phyloP scores from a whole-genome alignment of 805 yeast genomes.

The Saccharomyces paradoxus region DNA sequence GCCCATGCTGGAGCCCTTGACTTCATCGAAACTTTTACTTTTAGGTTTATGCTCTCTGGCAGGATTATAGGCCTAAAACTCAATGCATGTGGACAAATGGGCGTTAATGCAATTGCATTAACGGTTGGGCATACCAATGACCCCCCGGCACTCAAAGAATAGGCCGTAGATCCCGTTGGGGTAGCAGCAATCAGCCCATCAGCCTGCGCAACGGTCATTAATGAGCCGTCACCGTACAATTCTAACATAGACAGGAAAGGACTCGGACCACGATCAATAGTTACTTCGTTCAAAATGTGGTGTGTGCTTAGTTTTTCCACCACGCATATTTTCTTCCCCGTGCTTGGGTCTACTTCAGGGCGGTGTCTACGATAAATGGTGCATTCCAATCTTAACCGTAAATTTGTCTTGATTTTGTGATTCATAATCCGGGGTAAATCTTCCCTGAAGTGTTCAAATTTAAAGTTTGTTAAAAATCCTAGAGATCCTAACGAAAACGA shows the following conservation, averaged over 20 bases:
- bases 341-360: conserved; percentile 32
- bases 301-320: conserved; percentile 41
- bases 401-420: conserved; percentile 65
- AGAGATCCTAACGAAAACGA: conserved; percentile 84
- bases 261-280: conserved; percentile 88
- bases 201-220: conserved; percentile 85
- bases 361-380: conserved; percentile 45
- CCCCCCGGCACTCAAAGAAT: conserved; percentile 92
- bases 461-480: conserved; percentile 85
- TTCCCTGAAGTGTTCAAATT: conserved; percentile 62
- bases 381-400: conserved; percentile 84
- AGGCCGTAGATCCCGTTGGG: conserved; percentile 95
- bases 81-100: conserved; percentile 92
- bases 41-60: conserved; percentile 86
- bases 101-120: conserved; percentile 85
- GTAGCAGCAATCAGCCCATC: conserved; percentile 90
- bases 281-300: conserved; percentile 82
- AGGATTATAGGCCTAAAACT: conserved; percentile 86
- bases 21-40: conserved; percentile 70
- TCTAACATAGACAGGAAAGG: conserved; percentile 88
- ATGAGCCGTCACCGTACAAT: conserved; percentile 76
- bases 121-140: conserved; percentile 91
- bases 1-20: conserved; percentile 94
- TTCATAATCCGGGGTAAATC: conserved; percentile 51
- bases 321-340: conserved; percentile 35